These are phyloP conservation scores for Ceriops zippeliana DNA, from an alignment of 345 rosid species.

Conservation along the genomic window DNA sequence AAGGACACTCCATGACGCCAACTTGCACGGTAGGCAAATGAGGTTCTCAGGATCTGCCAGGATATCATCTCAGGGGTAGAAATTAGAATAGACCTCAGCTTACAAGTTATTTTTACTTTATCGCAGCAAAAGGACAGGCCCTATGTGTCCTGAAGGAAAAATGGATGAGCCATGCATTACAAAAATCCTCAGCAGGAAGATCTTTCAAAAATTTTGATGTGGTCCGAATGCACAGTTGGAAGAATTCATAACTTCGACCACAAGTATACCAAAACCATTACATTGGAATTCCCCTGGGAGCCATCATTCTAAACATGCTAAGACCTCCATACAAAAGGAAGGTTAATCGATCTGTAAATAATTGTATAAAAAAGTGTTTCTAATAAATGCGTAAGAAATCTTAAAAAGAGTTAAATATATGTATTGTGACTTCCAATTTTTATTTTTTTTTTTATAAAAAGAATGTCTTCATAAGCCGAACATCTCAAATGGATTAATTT, in stretches of 20 bases:
- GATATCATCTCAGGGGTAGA: slow-evolving; percentile 29
- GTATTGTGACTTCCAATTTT: too few relatives aligned
- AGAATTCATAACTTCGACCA: not conserved
- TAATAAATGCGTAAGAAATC: too few relatives aligned
- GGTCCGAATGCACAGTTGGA: slow-evolving; percentile 27
- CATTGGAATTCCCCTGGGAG: not conserved
- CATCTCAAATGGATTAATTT: too few relatives aligned
- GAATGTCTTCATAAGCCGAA: too few relatives aligned
- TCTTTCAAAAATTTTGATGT: slow-evolving; percentile 38
- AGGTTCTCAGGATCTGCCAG: slow-evolving; percentile 35
- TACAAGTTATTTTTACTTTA: slow-evolving; percentile 8
- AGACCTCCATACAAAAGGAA: too few relatives aligned
- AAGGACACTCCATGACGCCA: slow-evolving; percentile 33
- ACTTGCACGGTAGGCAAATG: slow-evolving; percentile 31
- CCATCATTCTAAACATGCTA: too few relatives aligned
- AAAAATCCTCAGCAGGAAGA: slow-evolving; percentile 29
- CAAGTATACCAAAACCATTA: not conserved
- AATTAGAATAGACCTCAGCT: slow-evolving; percentile 27
- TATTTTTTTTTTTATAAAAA: too few relatives aligned
- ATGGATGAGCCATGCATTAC: slow-evolving; percentile 17
- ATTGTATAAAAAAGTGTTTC: too few relatives aligned
- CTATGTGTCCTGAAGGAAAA: slow-evolving; percentile 13
- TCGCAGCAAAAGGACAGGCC: slow-evolving; percentile 26
- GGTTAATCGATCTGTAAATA: too few relatives aligned
- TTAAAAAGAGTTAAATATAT: too few relatives aligned